phyloP scores from a whole-genome alignment of 2,329 filamentous ascomycete species.

The Elsinoe batatas region DNA sequence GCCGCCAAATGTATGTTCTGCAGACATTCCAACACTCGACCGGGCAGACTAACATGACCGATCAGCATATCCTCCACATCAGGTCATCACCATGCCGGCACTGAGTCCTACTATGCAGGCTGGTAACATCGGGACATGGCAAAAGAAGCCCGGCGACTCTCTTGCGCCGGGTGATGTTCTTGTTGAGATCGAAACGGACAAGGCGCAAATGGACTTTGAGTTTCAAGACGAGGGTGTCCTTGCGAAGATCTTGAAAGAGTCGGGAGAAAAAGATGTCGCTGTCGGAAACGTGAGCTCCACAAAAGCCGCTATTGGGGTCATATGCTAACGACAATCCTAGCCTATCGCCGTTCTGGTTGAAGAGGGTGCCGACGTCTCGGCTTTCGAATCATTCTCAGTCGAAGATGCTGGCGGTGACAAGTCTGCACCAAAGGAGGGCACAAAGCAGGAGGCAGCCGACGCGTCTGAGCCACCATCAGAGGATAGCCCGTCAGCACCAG shows the following conservation, averaged over 20 bases:
- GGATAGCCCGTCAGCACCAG: conserved; percentile 49
- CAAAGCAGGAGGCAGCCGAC: conserved; percentile 56
- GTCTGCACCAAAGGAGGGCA: conserved; percentile 48
- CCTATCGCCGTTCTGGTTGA: conserved; percentile 94
- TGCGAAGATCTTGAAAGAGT: conserved; percentile 86
- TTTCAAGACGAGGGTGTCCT: conserved; percentile 97
- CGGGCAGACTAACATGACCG: conserved; percentile 3
- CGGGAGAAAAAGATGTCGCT: conserved; percentile 84
- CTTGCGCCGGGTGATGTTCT: conserved; percentile 88
- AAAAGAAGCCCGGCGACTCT: conserved; percentile 88
- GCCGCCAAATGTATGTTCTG: conserved; percentile 54
- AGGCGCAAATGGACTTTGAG: conserved; percentile 99
- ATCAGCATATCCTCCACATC: conserved; percentile 88
- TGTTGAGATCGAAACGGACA: conserved; percentile 90
- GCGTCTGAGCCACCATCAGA: conserved; percentile 51
- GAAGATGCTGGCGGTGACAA: conserved; percentile 86
- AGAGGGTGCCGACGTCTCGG: conserved; percentile 74
- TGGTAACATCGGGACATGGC: conserved; percentile 94
- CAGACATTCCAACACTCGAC: conserved; percentile 12
- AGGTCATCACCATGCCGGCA: conserved; percentile 93
- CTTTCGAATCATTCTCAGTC: conserved; percentile 80
- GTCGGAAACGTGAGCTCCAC: conserved; percentile 75
- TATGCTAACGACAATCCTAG: conserved; percentile 39
- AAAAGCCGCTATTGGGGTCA: background rate
- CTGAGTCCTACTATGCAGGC: conserved; percentile 95